phyloP scores from a whole-genome alignment of 2,329 filamentous ascomycete species.

The Penicillium sp. region DNA sequence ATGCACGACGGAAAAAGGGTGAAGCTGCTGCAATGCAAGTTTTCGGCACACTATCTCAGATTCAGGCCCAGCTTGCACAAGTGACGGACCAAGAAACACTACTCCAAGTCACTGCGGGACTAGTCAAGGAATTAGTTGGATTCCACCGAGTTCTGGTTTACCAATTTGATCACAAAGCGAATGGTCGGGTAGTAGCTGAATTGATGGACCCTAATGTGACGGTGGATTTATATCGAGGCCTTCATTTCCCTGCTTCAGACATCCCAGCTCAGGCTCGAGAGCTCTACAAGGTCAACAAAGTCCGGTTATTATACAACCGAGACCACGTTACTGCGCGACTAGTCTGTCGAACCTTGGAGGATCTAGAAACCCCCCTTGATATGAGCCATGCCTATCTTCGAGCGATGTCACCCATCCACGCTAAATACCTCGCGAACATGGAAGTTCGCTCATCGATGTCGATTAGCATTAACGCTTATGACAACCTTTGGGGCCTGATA shows the following conservation, averaged over 20 bases:
- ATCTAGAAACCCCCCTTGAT: slow-evolving; percentile 67
- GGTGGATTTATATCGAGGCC: slow-evolving; percentile 79
- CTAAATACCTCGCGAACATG: slow-evolving; percentile 88
- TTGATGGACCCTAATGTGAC: slow-evolving; percentile 80
- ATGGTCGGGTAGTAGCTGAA: slow-evolving; percentile 84
- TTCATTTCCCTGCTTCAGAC: slow-evolving; percentile 85
- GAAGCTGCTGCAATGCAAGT: slow-evolving; percentile 89
- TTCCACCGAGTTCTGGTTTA: slow-evolving; percentile 94
- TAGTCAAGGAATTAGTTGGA: slow-evolving; percentile 84
- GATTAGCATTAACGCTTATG: slow-evolving; percentile 84
- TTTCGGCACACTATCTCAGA: slow-evolving; percentile 88
- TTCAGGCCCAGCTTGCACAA: slow-evolving; percentile 72
- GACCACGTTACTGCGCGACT: slow-evolving; percentile 77
- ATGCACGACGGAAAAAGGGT: slow-evolving; percentile 71
- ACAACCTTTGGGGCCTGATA: slow-evolving; percentile 83
- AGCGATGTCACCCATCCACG: slow-evolving; percentile 79
- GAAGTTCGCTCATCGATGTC: slow-evolving; percentile 92
- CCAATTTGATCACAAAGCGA: slow-evolving; percentile 80
- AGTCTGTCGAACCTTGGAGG: slow-evolving; percentile 73
- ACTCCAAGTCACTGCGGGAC: slow-evolving; percentile 77
- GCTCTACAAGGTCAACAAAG: slow-evolving; percentile 85
- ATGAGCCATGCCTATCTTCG: slow-evolving; percentile 82
- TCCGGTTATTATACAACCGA: slow-evolving; percentile 81
- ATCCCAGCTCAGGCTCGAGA: slow-evolving; percentile 84
- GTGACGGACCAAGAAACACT: slow-evolving; percentile 71